phyloP scores from a whole-genome alignment of 352 stramenopile genomes.

The Pythium dissotocum region DNA sequence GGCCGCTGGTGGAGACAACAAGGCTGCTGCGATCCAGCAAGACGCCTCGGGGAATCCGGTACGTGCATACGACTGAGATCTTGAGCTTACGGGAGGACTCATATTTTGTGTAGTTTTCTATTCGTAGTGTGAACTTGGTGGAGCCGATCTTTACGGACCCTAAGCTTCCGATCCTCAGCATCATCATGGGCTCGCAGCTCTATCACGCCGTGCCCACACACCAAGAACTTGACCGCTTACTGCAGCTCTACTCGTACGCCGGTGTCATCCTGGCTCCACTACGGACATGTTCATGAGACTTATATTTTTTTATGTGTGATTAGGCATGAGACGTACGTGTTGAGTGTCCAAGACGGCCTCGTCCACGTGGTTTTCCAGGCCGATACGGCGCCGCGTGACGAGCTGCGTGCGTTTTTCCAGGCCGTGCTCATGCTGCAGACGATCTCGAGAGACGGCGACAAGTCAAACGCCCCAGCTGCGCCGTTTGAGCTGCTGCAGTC shows the following conservation, averaged over 20 bases:
- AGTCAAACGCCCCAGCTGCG: conserved; percentile 11
- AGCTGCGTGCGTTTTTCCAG: conserved; percentile 77
- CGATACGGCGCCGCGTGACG: conserved; percentile 51
- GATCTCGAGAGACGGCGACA: conserved; percentile 28
- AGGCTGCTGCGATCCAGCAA: conserved; percentile 34
- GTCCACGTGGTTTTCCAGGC: conserved; percentile 61
- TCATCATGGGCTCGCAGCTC: conserved; percentile 68
- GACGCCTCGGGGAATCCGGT: conserved; percentile 11
- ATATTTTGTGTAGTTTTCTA: conserved; percentile 47
- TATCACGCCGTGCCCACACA: conserved; percentile 37
- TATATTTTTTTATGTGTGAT: conserved; percentile 7
- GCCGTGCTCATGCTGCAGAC: conserved; percentile 52
- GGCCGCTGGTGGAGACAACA: conserved; percentile 14
- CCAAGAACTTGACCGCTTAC: conserved; percentile 44
- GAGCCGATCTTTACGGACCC: conserved; percentile 62
- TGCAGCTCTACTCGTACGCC: conserved; percentile 55
- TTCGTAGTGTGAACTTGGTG: conserved; percentile 61
- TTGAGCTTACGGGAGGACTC: no score
- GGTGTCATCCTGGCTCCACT: no score
- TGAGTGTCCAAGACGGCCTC: conserved; percentile 36
- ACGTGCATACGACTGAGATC: no score
- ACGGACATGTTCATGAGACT: no score
- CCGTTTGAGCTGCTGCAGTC: conserved; percentile 39
- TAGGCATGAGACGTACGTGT: conserved; percentile 64
- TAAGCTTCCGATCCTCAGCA: conserved; percentile 40